Evolutionary conservation across 768 basidiomycete species (phyloP).

Genomic region (Lactifluus rugatus): DNA sequence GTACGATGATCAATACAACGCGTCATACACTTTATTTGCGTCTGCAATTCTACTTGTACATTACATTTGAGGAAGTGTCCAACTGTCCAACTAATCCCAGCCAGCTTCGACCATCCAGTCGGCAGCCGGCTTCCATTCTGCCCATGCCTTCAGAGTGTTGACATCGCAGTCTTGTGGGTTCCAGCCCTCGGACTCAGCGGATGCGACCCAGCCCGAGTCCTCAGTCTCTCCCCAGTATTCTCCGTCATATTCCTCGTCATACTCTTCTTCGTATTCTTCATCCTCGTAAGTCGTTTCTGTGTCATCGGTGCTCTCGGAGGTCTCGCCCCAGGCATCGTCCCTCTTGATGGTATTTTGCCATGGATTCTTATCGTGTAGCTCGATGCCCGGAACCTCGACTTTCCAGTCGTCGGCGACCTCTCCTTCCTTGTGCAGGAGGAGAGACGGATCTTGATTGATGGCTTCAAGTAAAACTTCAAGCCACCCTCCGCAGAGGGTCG

Average conservation of each 20-base stretch:
- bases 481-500: conserved; percentile 48
- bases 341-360: not conserved
- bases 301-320: not conserved
- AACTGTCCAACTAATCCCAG: not conserved
- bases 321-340: conserved; percentile 10
- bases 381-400: conserved; percentile 22
- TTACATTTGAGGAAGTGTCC: not conserved
- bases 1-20: not conserved
- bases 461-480: conserved; percentile 45
- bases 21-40: not conserved
- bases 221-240: not conserved
- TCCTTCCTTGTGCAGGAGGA: conserved; percentile 7
- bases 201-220: not conserved
- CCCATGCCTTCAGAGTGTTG: not conserved
- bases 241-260: not conserved
- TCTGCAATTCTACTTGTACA: not conserved
- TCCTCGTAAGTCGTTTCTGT: not conserved
- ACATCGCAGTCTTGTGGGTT: not conserved
- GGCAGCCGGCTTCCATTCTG: not conserved
- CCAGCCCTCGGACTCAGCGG: not conserved
- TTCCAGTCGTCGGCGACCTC: conserved; percentile 19
- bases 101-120: not conserved
- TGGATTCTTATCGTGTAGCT: conserved; percentile 13
- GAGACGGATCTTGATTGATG: conserved; percentile 27
- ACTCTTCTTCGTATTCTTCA: not conserved